Evolutionary conservation across 306 rosid genomes (phyloP), one percentile per base, ranked within the genome.

Genomic region (Rubus idaeus): DNA sequence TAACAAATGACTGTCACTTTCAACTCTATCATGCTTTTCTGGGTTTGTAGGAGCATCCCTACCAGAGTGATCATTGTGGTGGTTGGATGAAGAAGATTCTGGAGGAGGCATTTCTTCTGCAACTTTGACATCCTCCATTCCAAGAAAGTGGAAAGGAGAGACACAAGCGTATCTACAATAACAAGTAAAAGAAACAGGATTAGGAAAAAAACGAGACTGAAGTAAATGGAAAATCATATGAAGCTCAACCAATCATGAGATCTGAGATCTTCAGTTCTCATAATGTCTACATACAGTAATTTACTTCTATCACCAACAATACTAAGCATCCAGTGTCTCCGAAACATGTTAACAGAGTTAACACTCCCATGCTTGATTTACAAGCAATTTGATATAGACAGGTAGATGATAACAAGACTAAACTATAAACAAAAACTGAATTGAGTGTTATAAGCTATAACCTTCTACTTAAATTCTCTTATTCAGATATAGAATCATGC

Each of bases 91-190:
- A 73, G 89, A 70, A 14, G 79, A 81, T 65, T 82, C 83, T 67
- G 82, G 74, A 2, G 85, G 79, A 72, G 78, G 55, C 83, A 73
- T 85, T 66, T 85, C 86, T 69, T 87, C 81, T 75, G 76, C 84
- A 79, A 63, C 70, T 85, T 76, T 82, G 58, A 74, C 75, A 73
- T 80, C 93, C 86, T 90, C 97, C 97, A 92, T 92, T 76, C 51
- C 75, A 47, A 71, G 76, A 80, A 82, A 46, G 80, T 76, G 71
- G 70, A 73, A 63, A 21, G 74, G 85, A 61, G 77, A 44, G 76
- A 86, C 49, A 66, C 46, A 57, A 73, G 63, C 35, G 82, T 74
- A 73, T 77, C 88, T 85, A 23, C 74, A 78, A 21, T 81, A 30
- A 30, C 74, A 55, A 83, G 73, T 21, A 14, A 76, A 52, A 37